Conservation (phyloP, 1,139 yeast species). For the Taphrina confusa region DNA sequence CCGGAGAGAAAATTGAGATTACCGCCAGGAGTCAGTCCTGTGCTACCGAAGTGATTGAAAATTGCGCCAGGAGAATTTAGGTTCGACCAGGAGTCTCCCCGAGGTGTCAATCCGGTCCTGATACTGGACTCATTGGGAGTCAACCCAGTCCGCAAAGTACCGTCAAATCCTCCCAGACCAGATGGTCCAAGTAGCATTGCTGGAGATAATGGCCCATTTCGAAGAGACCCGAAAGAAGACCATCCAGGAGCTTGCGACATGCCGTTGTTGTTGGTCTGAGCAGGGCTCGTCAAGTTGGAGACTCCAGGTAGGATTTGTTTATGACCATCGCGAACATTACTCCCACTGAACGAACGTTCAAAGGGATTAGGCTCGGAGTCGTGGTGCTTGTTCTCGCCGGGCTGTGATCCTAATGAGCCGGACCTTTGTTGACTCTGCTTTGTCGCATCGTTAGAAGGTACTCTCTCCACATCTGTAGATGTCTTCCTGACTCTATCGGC, state of each 20-base stretch:
- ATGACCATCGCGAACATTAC: constrained; percentile 43
- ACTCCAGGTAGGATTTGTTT: constrained; percentile 41
- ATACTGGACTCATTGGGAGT: constrained; percentile 45
- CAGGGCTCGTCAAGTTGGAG: constrained; percentile 41
- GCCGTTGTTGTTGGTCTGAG: constrained; percentile 23
- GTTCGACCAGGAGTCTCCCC: constrained; percentile 43
- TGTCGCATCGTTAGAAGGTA: constrained; percentile 6
- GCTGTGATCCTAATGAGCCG: constrained; percentile 5
- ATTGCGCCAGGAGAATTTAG: constrained; percentile 45
- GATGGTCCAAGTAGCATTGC: constrained; percentile 40
- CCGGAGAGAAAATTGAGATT: constrained; percentile 22
- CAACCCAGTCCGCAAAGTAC: constrained; percentile 41
- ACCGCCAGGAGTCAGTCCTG: constrained; percentile 20
- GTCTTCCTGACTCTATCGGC: constrained; percentile 2
- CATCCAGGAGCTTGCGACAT: constrained; percentile 37
- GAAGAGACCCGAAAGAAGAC: constrained; percentile 33
- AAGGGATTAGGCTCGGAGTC: constrained; percentile 83
- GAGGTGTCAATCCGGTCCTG: constrained; percentile 48
- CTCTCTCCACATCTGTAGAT: constrained; percentile 8
- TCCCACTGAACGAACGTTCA: constrained; percentile 84
- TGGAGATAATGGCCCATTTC: constrained; percentile 40
- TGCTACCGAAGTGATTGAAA: constrained; percentile 44
- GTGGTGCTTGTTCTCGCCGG: constrained; percentile 26
- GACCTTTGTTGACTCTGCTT: background rate
- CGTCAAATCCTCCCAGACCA: constrained; percentile 39